A percentile compares a stretch with the other conserved stretches of the same genome.
phyloP scores from a whole-genome alignment of 306 rosid species.

The Aeschynomene evenia region DNA sequence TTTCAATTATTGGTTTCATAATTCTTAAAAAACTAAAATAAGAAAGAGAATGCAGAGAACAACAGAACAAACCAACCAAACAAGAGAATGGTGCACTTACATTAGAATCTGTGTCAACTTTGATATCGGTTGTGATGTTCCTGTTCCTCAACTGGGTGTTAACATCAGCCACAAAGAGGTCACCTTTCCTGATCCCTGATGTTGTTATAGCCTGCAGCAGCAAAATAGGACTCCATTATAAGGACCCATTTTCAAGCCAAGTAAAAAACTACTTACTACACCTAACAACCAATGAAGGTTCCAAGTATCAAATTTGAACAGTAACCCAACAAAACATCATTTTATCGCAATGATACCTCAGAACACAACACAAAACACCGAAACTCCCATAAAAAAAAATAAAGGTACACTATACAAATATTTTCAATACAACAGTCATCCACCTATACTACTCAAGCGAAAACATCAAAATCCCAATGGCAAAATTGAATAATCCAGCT shows the following conservation, averaged over 20 bases:
- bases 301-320: background rate
- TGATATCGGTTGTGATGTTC: constrained; percentile 80
- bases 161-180: constrained; percentile 69
- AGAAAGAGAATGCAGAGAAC: background rate
- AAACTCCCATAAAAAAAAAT: background rate
- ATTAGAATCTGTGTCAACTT: constrained; percentile 77
- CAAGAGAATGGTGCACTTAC: constrained; percentile 37
- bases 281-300: background rate
- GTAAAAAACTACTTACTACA: background rate
- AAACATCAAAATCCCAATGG: background rate
- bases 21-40: background rate
- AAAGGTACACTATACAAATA: background rate
- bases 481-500: background rate
- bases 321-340: background rate
- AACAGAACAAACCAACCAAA: background rate
- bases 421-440: background rate
- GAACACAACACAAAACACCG: background rate
- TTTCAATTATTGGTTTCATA: background rate
- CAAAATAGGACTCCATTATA: background rate
- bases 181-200: constrained; percentile 77
- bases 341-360: background rate
- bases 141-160: constrained; percentile 77
- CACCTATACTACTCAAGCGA: background rate
- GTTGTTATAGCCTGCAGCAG: constrained; percentile 70
- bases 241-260: background rate